Base-by-base conservation (phyloP, 495 filamentous ascomycete species). In the Usnea hakonensis region DNA sequence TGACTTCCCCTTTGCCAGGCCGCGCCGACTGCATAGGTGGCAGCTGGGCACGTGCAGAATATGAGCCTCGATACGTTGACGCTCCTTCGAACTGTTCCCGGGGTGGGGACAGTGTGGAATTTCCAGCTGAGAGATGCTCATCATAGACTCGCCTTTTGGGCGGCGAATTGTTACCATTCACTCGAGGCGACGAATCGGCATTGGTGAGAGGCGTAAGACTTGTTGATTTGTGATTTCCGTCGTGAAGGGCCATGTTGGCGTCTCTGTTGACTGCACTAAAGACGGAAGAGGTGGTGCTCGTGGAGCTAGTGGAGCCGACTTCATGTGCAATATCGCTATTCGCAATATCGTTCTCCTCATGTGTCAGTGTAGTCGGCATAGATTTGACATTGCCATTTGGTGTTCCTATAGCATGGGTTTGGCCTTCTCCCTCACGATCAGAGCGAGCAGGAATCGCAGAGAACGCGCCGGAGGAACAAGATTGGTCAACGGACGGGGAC, bases 131-230 rank as follows among this genome's bases (percentile, higher is more conserved):
- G 35, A 58, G 16, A 55, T 46, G 63, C 43, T 38, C 52, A 19
- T 69, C 65, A 46, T 73, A 69, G 35, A 61, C 58, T 16, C 57
- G 52, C 61, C 82, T 82, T 26, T 69, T 61, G 30, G 73, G 75
- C 6, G 73, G 71, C 53, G 84, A 85, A 68, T 80, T 85, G 38
- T 76, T 73, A 33, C 70, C 70, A 72, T 86, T 84, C 68, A 74
- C 75, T 46, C 84, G 81, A 37, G 87, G 83, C n/a, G 91, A 91
- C 36, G 87, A 90, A 65, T 89, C 90, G 67, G 78, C 73, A 64
- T 83, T 86, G 30, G 90, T 93, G 64, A 92, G 80, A 52, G 91
- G 90, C 23, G 91, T 95, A 44, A 90, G 72, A 63, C 79, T 83
- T 66, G 80, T 84, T 61, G 81, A 71, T 65, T 76, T 73, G 55